Percentiles rank a stretch among this genome's conserved stretches.
Conservation (phyloP, 2,329 filamentous ascomycete species). For the Colletotrichum abscissum region DNA sequence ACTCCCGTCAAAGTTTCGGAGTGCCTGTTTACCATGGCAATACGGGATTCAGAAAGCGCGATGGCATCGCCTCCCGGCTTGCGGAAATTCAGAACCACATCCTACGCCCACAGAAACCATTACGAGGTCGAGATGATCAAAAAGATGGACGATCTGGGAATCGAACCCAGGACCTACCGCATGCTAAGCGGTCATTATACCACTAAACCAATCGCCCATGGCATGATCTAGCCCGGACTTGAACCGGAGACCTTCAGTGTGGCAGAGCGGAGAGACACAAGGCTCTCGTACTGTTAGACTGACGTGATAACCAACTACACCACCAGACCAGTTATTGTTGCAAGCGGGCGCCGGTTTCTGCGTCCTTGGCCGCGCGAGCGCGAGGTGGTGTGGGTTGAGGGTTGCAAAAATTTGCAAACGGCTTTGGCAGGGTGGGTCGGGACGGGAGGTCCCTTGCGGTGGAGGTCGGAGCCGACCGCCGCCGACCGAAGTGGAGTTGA, state of each 20-base stretch:
- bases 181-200: constrained; percentile 36
- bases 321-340: constrained; percentile 43
- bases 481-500: neutral
- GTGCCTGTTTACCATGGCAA: too few species aligned
- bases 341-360: fast-evolving
- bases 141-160: constrained; percentile 31
- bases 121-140: neutral
- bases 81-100: too few species aligned
- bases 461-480: neutral
- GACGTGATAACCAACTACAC: constrained; percentile 61
- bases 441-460: neutral
- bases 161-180: constrained; percentile 35
- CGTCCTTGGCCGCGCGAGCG: neutral
- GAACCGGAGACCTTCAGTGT: constrained; percentile 36
- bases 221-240: constrained; percentile 34
- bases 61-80: too few species aligned
- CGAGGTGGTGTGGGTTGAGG: neutral
- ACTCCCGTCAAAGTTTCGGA: too few species aligned
- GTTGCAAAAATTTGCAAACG: neutral
- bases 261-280: neutral
- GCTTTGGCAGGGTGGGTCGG: neutral
- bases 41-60: too few species aligned
- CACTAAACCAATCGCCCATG: constrained; percentile 32
- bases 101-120: neutral
- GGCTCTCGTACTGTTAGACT: constrained; percentile 51